Evolutionary conservation across 192 early-diverging fungal genomes (phyloP).

Genomic region (Umbelopsis isabellina): DNA sequence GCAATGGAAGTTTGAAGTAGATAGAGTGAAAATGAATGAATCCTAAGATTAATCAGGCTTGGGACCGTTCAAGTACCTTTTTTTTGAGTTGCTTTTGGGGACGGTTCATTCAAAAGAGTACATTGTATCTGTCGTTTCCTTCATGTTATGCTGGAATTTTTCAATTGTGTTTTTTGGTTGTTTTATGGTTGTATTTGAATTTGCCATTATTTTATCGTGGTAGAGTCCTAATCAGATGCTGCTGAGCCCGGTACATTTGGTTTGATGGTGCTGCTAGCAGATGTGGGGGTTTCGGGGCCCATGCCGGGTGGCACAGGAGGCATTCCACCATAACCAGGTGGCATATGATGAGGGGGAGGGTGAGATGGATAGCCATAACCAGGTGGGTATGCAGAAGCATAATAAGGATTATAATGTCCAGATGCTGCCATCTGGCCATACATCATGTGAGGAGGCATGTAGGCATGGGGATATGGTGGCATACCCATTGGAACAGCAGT

Average conservation of each 20-base stretch:
- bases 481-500: not conserved
- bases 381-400: not conserved
- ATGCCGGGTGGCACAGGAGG: not conserved
- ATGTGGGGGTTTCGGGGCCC: not conserved
- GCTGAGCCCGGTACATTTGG: not conserved
- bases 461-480: conserved; percentile 5
- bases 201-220: too few relatives aligned
- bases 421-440: conserved; percentile 9
- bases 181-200: too few relatives aligned
- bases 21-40: not conserved
- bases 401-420: not conserved
- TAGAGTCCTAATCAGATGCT: not conserved
- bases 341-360: not conserved
- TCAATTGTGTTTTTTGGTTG: too few relatives aligned
- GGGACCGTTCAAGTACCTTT: not conserved
- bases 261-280: not conserved
- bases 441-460: conserved; percentile 9
- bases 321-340: conserved; percentile 8
- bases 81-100: not conserved
- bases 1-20: not conserved
- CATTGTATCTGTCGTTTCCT: too few relatives aligned
- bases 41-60: not conserved
- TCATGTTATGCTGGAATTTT: too few relatives aligned
- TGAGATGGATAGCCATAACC: conserved; percentile 7
- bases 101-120: too few relatives aligned